Conservation (phyloP, 495 filamentous ascomycete genomes). For the Tuber umbilicatum region DNA sequence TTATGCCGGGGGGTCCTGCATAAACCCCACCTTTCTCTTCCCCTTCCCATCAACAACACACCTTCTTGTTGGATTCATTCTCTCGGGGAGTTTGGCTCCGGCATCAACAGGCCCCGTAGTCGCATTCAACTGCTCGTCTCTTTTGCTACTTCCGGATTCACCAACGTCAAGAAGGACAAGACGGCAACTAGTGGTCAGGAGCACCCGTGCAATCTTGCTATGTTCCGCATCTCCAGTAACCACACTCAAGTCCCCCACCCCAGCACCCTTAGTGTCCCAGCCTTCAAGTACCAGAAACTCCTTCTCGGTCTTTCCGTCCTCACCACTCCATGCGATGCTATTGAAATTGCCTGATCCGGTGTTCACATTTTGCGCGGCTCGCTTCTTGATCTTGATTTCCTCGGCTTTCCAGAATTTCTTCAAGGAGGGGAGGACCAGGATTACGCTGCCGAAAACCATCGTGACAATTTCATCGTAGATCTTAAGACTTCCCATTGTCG, state of each 20-base stretch:
- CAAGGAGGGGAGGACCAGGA: constrained; percentile 23
- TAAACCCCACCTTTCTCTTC: constrained; percentile 35
- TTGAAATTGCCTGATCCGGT: constrained; percentile 7
- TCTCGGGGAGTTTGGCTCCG: neutral
- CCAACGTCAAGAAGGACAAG: constrained; percentile 23
- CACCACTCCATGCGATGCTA: constrained; percentile 18
- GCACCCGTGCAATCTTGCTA: constrained; percentile 16
- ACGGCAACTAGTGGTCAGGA: constrained; percentile 15
- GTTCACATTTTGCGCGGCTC: constrained; percentile 7
- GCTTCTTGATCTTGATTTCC: constrained; percentile 24
- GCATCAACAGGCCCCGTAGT: neutral
- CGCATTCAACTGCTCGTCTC: neutral
- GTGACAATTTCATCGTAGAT: constrained; percentile 32
- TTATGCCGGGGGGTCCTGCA: constrained; percentile 14
- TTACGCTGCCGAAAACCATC: constrained; percentile 20
- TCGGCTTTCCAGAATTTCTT: constrained; percentile 28
- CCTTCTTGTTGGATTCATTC: constrained; percentile 4
- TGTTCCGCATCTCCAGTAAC: constrained; percentile 2
- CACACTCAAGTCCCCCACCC: constrained; percentile 23
- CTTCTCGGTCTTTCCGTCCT: constrained; percentile 30
- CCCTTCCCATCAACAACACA: constrained; percentile 20
- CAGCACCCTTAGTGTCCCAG: constrained; percentile 21
- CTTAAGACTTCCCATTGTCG: constrained; percentile 30
- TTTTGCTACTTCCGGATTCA: constrained; percentile 1
- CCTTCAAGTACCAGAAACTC: constrained; percentile 32